These are phyloP conservation scores for Asclepias syriaca DNA, from an alignment of 257 asterid genomes.

Conservation along the genomic window DNA sequence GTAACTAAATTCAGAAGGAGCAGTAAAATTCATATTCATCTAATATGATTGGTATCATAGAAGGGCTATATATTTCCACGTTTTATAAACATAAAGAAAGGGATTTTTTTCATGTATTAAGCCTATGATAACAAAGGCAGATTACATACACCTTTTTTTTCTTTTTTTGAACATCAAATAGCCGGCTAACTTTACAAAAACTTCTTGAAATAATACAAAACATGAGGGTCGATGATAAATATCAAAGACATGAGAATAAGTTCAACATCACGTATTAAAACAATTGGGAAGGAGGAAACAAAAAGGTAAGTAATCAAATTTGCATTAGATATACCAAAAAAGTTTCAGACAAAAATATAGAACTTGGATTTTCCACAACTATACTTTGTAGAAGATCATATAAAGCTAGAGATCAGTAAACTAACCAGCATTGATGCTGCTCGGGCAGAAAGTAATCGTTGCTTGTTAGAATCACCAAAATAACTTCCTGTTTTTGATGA, in stretches of 20 bases:
- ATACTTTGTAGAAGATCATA: background rate
- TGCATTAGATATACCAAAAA: background rate
- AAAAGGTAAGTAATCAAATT: background rate
- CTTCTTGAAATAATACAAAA: background rate
- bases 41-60: background rate
- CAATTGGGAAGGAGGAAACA: background rate
- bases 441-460: conserved; percentile 73
- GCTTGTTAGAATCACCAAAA: conserved; percentile 46
- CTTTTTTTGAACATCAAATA: background rate
- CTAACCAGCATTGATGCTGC: conserved; percentile 98
- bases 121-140: background rate
- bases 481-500: conserved; percentile 32
- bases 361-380: background rate
- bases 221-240: background rate
- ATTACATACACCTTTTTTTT: background rate
- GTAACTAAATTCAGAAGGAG: background rate
- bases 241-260: background rate
- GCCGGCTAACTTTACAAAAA: background rate
- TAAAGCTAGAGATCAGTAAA: conserved; percentile 3
- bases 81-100: background rate
- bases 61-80: background rate
- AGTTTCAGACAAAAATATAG: background rate
- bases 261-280: background rate
- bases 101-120: background rate
- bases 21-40: background rate